Evolutionary conservation across 2,329 filamentous ascomycete species (phyloP).

Genomic region (Fonsecaea erecta): DNA sequence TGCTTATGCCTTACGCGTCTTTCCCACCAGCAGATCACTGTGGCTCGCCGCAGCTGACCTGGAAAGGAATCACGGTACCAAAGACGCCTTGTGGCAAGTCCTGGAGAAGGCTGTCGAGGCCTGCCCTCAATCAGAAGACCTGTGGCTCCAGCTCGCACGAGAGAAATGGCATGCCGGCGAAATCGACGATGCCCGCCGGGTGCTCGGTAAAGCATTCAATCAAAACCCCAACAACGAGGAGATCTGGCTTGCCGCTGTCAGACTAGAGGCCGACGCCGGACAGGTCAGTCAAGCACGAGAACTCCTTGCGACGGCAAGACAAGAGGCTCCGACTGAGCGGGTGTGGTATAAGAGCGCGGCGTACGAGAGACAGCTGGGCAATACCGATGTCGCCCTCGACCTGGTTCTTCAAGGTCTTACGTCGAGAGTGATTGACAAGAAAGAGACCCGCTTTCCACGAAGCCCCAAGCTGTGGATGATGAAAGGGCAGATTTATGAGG

Average conservation of each 20-base stretch:
- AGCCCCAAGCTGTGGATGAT: conserved; percentile 95
- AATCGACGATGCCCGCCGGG: conserved; percentile 81
- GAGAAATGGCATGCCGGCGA: conserved; percentile 92
- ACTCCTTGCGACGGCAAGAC: conserved; percentile 79
- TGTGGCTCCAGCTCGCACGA: conserved; percentile 95
- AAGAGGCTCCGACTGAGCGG: conserved; percentile 89
- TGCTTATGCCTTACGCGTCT: conserved; percentile 85
- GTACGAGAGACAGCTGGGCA: conserved; percentile 84
- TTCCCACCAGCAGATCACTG: conserved; percentile 82
- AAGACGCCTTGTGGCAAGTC: conserved; percentile 79
- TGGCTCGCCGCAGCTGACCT: conserved; percentile 92
- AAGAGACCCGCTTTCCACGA: conserved; percentile 79
- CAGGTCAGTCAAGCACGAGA: conserved; percentile 80
- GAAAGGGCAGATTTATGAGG: conserved; percentile 97
- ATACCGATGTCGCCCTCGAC: conserved; percentile 79
- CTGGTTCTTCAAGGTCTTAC: conserved; percentile 75
- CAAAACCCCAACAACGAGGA: conserved; percentile 97
- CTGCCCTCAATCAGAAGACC: conserved; percentile 84
- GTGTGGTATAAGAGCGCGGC: conserved; percentile 97
- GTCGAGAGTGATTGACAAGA: conserved; percentile 34
- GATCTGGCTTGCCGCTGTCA: conserved; percentile 95
- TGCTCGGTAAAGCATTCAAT: conserved; percentile 87
- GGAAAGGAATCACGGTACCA: conserved; percentile 85
- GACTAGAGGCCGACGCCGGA: conserved; percentile 88
- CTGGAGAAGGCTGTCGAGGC: conserved; percentile 93